A percentile compares a stretch with the other conserved stretches of the same genome.
phyloP scores from a whole-genome alignment of 2,329 filamentous ascomycete species.

The Colletotrichum sp. region DNA sequence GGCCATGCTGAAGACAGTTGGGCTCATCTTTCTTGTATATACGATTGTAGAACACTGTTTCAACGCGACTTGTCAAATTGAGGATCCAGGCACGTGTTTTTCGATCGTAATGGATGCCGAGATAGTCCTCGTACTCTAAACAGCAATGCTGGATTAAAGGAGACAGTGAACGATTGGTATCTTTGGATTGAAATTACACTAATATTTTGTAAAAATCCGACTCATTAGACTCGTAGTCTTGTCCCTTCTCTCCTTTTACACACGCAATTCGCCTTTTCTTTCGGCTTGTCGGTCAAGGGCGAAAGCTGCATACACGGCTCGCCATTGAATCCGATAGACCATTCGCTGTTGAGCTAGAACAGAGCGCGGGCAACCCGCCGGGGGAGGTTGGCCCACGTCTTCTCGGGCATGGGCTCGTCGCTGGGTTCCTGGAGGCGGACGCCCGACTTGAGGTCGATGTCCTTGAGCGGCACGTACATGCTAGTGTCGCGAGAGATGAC shows the following conservation, averaged over 20 bases:
- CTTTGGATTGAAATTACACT: not conserved
- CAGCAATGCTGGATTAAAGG: not conserved
- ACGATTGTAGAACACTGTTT: not conserved
- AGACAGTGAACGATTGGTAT: not conserved
- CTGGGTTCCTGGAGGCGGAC: slow-evolving; percentile 60
- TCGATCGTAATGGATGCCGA: not conserved
- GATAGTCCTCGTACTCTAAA: not conserved
- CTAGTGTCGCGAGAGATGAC: slow-evolving; percentile 57
- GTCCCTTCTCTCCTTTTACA: not conserved
- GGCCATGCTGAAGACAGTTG: not conserved
- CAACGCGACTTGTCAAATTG: not conserved
- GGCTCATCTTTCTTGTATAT: slow-evolving; percentile 5
- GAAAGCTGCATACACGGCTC: not conserved
- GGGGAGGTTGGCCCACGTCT: slow-evolving; percentile 41
- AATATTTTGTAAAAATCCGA: not conserved
- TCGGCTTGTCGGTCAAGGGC: not conserved
- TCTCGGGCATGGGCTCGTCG: slow-evolving; percentile 33
- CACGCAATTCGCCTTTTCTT: not conserved
- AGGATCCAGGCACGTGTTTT: not conserved
- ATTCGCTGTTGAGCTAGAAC: slow-evolving; percentile 30
- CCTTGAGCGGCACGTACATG: slow-evolving; percentile 58
- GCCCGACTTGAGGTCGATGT: slow-evolving; percentile 69
- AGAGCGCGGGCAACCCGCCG: slow-evolving; percentile 36
- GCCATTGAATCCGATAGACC: not conserved
- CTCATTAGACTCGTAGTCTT: not conserved